Conservation (phyloP, 2,329 filamentous ascomycete species). For the Cladosporium sp. region DNA sequence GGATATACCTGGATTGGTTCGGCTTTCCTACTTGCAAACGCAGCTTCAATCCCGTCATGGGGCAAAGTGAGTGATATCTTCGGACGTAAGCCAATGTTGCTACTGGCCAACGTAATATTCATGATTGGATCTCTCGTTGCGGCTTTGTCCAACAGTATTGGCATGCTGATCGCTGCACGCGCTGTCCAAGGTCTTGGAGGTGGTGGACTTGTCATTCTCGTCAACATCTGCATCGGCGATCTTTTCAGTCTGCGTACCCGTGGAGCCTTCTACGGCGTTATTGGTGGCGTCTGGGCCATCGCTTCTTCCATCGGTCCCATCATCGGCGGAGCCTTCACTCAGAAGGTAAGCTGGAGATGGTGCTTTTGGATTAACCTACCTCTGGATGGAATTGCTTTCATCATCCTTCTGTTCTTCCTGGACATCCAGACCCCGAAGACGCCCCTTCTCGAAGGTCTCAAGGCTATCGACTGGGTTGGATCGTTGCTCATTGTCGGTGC, state of each 20-base stretch:
- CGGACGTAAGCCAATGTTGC: conserved; percentile 59
- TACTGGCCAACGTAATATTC: conserved; percentile 59
- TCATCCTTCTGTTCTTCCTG: conserved; percentile 58
- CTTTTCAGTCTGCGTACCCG: conserved; percentile 56
- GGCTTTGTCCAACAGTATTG: conserved; percentile 53
- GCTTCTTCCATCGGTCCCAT: conserved; percentile 63
- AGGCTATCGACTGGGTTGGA: conserved; percentile 64
- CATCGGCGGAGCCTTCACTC: conserved; percentile 63
- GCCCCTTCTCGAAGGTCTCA: conserved; percentile 57
- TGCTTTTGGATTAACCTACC: conserved; percentile 64
- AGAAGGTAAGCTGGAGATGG: conserved; percentile 62
- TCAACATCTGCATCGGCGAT: conserved; percentile 62
- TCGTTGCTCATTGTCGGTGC: conserved; percentile 66
- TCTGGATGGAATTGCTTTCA: conserved; percentile 55
- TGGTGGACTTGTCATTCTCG: conserved; percentile 60
- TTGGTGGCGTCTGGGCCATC: conserved; percentile 64
- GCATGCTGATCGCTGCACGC: conserved; percentile 59
- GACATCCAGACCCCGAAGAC: conserved; percentile 65
- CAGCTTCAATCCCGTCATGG: conserved; percentile 54
- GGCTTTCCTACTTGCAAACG: conserved; percentile 47
- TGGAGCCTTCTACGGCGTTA: conserved; percentile 60
- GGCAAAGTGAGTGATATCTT: conserved; percentile 65
- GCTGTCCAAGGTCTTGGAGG: conserved; percentile 61
- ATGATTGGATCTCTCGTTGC: conserved; percentile 60
- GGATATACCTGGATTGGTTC: conserved; percentile 54